Base-by-base conservation (phyloP, 2,329 filamentous ascomycete species). In the Alternaria rosae region DNA sequence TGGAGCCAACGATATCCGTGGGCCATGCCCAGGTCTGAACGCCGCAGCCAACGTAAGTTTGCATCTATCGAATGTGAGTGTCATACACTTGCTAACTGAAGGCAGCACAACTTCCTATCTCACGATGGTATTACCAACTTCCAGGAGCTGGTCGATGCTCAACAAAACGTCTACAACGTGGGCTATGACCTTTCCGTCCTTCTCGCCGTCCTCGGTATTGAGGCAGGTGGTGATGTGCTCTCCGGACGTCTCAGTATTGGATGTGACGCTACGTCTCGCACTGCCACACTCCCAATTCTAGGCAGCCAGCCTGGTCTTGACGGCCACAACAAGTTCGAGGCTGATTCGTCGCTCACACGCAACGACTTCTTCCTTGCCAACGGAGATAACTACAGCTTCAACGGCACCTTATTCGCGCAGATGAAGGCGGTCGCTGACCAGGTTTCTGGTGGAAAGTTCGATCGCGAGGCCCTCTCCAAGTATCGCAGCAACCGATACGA, bases 151-250 rank as follows among this genome's bases (percentile, higher is more conserved):
- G 79, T 83, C 48, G 80, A 82, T 62, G 80, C 80, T 30, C 79
- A 82, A 48, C 81, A 83, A 66, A 82, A 83, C 51, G 59, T 83
- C 25, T 83, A 82, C 73, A 83, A 83, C 38, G 77, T 83, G 21
- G 79, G 75, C 50, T 82, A 80, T 53, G 80, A 82, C 60, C 72
- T 82, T 23, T 77, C 81, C 9, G 71, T 73, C 26, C 66, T 81
- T 12, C 75, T 83, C 11, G 80, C 81, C 4, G 68, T 76, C 8
- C 75, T 82, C 8, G 80, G 80, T 54, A 73, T 83, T 6, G 72
- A 72, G 12, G 65, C 79, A 5, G 80, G 81, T 52, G 81, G 81
- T 20, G 82, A 83, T 57, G 52, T 79, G 4, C 69, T 80, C 25
- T 83, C 81, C 15, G 68, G 76, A 54, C 82, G 82, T 69, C 73